Evolutionary conservation across 2,329 filamentous ascomycete species (phyloP), one percentile per base, ranked within the genome.

Genomic region (Sclerotinia subarctica): DNA sequence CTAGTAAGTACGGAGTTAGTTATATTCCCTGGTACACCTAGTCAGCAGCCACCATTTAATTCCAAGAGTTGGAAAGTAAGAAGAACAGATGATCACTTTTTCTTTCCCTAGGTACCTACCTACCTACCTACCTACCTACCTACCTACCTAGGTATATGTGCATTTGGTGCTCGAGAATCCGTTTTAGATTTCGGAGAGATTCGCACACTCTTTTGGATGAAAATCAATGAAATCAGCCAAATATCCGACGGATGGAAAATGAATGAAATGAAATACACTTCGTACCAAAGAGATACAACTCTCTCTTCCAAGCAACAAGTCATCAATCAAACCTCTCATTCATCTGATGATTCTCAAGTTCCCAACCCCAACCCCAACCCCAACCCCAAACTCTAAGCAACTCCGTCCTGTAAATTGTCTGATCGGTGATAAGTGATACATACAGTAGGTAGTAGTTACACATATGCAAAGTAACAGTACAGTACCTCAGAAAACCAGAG

Each of bases 1-100:
- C 38, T 13, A 38, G 35, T 2, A 38, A 38, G 10, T 11, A n/a
- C n/a, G n/a, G n/a, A n/a, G n/a, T n/a, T n/a, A n/a, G n/a, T n/a
- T n/a, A 11, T 44, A 29, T 59, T 59, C 21, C 57, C 5, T 47
- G 57, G 42, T 32, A 60, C 26, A 47, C 24, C 38, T 38, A 46
- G 59, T 52, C 59, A 52, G 59, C 59, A 63, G 59, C 59, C 35
- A 63, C 29, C 46, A 35, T 35, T 51, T 6, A 10, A 10, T 35
- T 52, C 15, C 46, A 35, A 38, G 32, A n/a, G n/a, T 3, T 47
- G 24, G 26, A n/a, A 8, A 32, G 57, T 29, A 21, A 44, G 24
- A 32, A 8, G 42, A 15, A 32, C 57, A 10, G 29, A 47, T 47
- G 42, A 60, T n/a, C 15, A 1, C 51, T 35, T 32, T 32, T 60